Evolutionary conservation across 2,329 filamentous ascomycete species (phyloP).

Genomic region (Fonsecaea multimorphosa): DNA sequence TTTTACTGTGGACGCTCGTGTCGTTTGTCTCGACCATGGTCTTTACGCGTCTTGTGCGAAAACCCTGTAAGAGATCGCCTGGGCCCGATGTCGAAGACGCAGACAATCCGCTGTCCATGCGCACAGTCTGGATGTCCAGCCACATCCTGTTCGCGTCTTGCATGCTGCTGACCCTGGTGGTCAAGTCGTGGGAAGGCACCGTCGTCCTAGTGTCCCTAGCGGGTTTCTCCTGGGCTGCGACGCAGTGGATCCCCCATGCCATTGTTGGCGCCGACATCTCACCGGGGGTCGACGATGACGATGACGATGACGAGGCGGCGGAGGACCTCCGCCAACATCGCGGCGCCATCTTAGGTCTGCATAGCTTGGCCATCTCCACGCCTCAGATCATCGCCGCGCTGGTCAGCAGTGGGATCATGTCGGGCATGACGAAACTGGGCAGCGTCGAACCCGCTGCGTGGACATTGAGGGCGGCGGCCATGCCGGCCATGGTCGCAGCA

Average conservation of each 20-base stretch:
- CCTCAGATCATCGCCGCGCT: not conserved
- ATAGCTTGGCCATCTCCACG: constrained; percentile 4
- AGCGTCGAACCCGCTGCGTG: constrained; percentile 5
- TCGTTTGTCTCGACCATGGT: not conserved
- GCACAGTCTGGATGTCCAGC: not conserved
- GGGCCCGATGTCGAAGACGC: not conserved
- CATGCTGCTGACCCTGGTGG: constrained; percentile 5
- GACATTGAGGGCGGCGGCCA: not conserved
- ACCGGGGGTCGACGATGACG: not conserved
- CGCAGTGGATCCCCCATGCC: constrained; percentile 10
- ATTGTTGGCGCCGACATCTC: constrained; percentile 1
- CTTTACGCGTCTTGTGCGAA: not conserved
- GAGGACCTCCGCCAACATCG: not conserved
- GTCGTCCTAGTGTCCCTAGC: constrained; percentile 4
- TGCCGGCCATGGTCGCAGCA: constrained; percentile 5
- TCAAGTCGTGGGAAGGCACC: constrained; percentile 2
- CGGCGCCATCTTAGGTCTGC: constrained; percentile 3
- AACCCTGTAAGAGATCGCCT: no score
- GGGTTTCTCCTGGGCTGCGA: constrained; percentile 2
- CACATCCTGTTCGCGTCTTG: constrained; percentile 7
- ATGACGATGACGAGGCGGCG: not conserved
- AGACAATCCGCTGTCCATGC: not conserved
- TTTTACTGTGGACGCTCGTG: constrained; percentile 1
- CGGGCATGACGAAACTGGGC: not conserved
- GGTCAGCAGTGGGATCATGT: constrained; percentile 3